A percentile compares a stretch with the other conserved stretches of the same genome.
phyloP scores from a whole-genome alignment of 352 stramenopile species.

The Globisporangium ultimum region DNA sequence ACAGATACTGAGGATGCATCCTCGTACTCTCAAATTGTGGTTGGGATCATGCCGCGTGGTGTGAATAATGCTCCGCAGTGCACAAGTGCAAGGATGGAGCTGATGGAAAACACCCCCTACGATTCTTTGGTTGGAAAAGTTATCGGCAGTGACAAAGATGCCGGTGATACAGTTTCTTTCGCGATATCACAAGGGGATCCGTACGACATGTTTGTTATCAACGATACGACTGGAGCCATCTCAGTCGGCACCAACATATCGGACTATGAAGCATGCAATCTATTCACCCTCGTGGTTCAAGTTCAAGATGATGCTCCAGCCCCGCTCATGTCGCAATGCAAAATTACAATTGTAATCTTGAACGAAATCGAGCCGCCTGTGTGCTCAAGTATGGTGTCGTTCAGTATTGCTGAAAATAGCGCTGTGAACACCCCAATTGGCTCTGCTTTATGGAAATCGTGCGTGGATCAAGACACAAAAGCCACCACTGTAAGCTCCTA shows the following conservation, averaged over 20 bases:
- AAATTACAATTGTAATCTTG: constrained; percentile 29
- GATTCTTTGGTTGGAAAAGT: constrained; percentile 23
- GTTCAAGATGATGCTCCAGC: constrained; percentile 43
- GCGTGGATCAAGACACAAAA: constrained; percentile 40
- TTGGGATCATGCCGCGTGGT: constrained; percentile 40
- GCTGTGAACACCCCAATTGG: constrained; percentile 23
- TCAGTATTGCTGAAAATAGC: constrained; percentile 23
- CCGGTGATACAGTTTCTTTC: constrained; percentile 30
- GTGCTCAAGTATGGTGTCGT: constrained; percentile 2
- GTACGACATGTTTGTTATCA: constrained; percentile 45
- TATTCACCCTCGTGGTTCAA: constrained; percentile 33
- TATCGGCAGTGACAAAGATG: constrained; percentile 35
- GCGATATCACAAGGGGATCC: constrained; percentile 30
- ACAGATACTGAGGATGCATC: constrained; percentile 33
- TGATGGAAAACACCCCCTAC: constrained; percentile 43
- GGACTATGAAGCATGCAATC: constrained; percentile 37
- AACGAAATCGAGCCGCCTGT: constrained; percentile 26
- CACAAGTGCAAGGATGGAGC: constrained; percentile 15
- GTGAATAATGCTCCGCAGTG: constrained; percentile 50
- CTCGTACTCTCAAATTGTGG: constrained; percentile 36
- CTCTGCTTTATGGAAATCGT: constrained; percentile 33
- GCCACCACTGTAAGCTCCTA: constrained; percentile 20
- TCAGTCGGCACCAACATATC: constrained; percentile 34
- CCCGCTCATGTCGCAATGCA: constrained; percentile 30
- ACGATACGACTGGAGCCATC: constrained; percentile 36